Evolutionary conservation across 2,329 filamentous ascomycete species (phyloP).

Genomic region (Cytospora chrysosperma): DNA sequence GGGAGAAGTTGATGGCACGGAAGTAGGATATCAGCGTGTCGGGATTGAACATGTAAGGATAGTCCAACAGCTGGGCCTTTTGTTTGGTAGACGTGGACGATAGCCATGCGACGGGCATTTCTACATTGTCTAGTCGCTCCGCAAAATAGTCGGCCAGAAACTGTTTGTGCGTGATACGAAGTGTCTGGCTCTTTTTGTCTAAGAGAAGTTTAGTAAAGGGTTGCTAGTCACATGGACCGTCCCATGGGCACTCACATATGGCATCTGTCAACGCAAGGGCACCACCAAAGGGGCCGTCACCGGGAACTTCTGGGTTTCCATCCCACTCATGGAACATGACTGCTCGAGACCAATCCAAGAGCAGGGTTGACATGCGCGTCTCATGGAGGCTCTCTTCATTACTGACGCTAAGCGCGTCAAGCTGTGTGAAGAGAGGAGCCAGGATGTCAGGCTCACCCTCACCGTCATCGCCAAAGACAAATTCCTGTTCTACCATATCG

Average conservation of each 20-base stretch:
- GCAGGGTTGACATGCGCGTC: slow-evolving; percentile 53
- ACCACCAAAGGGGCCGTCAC: slow-evolving; percentile 71
- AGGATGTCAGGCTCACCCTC: slow-evolving; percentile 43
- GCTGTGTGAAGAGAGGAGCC: slow-evolving; percentile 49
- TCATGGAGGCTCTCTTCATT: slow-evolving; percentile 56
- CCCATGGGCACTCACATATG: slow-evolving; percentile 58
- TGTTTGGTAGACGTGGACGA: slow-evolving; percentile 60
- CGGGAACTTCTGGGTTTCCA: slow-evolving; percentile 67
- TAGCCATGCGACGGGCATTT: slow-evolving; percentile 72
- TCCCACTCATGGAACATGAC: slow-evolving; percentile 81
- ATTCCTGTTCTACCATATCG: slow-evolving; percentile 40
- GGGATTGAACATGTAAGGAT: slow-evolving; percentile 75
- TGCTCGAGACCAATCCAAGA: slow-evolving; percentile 71
- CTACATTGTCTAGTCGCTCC: slow-evolving; percentile 71
- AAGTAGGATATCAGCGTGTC: slow-evolving; percentile 78
- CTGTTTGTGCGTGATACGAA: slow-evolving; percentile 65
- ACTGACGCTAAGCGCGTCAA: slow-evolving; percentile 50
- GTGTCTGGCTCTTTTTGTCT: slow-evolving; percentile 60
- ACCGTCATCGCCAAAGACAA: slow-evolving; percentile 34
- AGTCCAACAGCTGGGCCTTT: slow-evolving; percentile 73
- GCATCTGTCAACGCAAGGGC: slow-evolving; percentile 71
- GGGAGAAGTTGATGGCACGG: slow-evolving; percentile 80
- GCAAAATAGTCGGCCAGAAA: slow-evolving; percentile 76
- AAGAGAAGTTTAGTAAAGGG: neutral
- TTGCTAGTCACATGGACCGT: no score